Conservation (phyloP, 192 early-diverging fungal genomes). For the Entomortierella beljakovae region DNA sequence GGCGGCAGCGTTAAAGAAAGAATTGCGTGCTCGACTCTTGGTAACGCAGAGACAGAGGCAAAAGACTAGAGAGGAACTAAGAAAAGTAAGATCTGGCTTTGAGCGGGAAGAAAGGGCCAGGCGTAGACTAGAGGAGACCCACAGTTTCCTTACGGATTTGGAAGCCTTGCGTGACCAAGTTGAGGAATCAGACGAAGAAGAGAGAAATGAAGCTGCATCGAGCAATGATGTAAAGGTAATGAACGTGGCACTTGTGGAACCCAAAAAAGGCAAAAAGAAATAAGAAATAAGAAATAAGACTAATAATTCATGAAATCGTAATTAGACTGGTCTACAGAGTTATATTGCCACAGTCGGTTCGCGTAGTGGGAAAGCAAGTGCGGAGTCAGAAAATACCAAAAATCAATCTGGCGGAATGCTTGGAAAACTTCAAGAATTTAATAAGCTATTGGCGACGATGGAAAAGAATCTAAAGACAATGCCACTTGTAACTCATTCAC, state of each 20-base stretch:
- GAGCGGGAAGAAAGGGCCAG: constrained; percentile 39
- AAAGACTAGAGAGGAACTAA: constrained; percentile 21
- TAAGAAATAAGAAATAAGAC: neutral
- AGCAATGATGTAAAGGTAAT: constrained; percentile 11
- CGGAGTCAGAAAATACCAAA: neutral
- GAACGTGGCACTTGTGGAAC: no score
- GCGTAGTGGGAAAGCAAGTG: constrained; percentile 8
- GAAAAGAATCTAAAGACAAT: constrained; percentile 16
- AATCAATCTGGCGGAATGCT: constrained; percentile 22
- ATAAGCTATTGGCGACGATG: constrained; percentile 20
- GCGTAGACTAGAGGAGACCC: constrained; percentile 39
- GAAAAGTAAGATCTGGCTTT: constrained; percentile 26
- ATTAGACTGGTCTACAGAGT: constrained; percentile 46
- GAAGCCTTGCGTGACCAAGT: constrained; percentile 41
- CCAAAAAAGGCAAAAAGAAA: neutral
- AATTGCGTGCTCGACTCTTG: constrained; percentile 31
- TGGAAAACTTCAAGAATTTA: constrained; percentile 37
- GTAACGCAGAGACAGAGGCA: constrained; percentile 33
- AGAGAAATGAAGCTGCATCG: neutral
- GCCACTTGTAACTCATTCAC: constrained; percentile 6
- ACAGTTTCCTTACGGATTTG: constrained; percentile 45
- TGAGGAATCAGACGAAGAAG: constrained; percentile 15
- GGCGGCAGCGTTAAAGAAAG: constrained; percentile 35
- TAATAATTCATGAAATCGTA: neutral
- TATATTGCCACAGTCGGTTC: constrained; percentile 34